A percentile compares a stretch with the other conserved stretches of the same genome.
phyloP scores from a whole-genome alignment of 345 rosid genomes.

The Pseudoturritis turrita region DNA sequence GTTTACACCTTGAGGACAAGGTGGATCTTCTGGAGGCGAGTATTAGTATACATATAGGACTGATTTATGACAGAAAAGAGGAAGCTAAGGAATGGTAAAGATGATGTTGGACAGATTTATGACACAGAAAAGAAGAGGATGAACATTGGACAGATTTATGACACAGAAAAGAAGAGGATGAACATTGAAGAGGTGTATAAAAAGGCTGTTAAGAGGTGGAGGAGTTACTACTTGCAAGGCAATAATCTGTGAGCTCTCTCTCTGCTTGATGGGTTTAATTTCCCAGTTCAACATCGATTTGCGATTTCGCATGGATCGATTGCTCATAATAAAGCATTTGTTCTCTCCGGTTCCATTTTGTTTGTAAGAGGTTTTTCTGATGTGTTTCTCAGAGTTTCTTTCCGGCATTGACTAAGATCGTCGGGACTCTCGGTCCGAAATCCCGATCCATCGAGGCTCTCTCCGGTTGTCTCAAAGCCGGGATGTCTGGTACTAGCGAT shows the following conservation, averaged over 20 bases:
- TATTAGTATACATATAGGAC: no score
- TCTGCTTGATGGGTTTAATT: not conserved
- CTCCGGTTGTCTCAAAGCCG: constrained; percentile 77
- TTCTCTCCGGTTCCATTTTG: not conserved
- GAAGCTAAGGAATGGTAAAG: no score
- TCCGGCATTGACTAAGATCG: constrained; percentile 93
- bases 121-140: no score
- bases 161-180: no score
- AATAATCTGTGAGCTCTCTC: constrained; percentile 51
- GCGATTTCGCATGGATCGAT: not conserved
- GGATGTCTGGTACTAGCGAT: constrained; percentile 69
- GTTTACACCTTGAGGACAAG: no score
- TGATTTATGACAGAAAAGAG: no score
- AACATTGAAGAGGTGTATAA: no score
- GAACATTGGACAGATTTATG: no score
- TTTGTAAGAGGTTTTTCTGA: not conserved
- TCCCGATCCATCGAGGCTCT: constrained; percentile 74
- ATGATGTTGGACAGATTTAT: no score
- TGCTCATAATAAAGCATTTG: not conserved
- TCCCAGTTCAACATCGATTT: not conserved
- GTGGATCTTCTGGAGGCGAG: no score
- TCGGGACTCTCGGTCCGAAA: constrained; percentile 83
- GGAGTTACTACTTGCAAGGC: no score
- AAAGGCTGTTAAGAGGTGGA: no score
- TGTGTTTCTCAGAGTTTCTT: constrained; percentile 63